Percentiles rank a stretch among this genome's conserved stretches.
Evolutionary conservation across 306 rosid genomes (phyloP).

Genomic region (Dalbergia cultrata): DNA sequence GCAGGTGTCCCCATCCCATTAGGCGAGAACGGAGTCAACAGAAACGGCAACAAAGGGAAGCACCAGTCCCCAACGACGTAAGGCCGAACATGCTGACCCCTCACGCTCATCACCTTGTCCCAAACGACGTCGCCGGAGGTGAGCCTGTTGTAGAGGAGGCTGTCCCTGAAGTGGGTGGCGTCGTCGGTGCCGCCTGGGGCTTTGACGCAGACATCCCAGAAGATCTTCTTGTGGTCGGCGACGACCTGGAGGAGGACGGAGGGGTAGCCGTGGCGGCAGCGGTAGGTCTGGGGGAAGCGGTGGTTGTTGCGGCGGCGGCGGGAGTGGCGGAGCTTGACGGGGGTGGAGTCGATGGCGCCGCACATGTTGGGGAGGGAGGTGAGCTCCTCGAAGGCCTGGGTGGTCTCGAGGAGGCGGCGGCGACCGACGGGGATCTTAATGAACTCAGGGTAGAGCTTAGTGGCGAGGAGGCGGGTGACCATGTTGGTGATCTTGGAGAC

Average conservation of each 20-base stretch:
- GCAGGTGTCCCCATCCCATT: conserved; percentile 85
- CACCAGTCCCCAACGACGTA: conserved; percentile 95
- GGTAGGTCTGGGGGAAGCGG: conserved; percentile 54
- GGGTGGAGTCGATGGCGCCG: conserved; percentile 85
- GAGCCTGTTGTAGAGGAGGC: conserved; percentile 68
- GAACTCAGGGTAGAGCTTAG: conserved; percentile 88
- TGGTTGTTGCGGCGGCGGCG: conserved; percentile 14
- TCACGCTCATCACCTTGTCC: conserved; percentile 73
- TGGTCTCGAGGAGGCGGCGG: conserved; percentile 75
- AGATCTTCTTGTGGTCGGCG: conserved; percentile 84
- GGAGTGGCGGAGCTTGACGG: conserved; percentile 54
- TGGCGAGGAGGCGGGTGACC: conserved; percentile 91
- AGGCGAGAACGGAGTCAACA: conserved; percentile 74
- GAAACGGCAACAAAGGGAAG: conserved; percentile 75
- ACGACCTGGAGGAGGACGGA: conserved; percentile 89
- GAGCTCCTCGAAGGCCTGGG: conserved; percentile 84
- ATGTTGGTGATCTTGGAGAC: conserved; percentile 94
- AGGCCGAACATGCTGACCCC: conserved; percentile 80
- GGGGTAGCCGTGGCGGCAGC: conserved; percentile 68
- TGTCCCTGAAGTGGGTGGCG: conserved; percentile 82
- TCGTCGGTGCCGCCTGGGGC: conserved; percentile 85
- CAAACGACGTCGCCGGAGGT: conserved; percentile 78
- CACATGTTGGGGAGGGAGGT: conserved; percentile 93
- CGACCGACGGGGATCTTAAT: conserved; percentile 86
- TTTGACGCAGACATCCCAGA: conserved; percentile 96